These are phyloP conservation scores for Hypoxylon trugodes DNA, from an alignment of 495 filamentous ascomycete species.

Conservation along the genomic window DNA sequence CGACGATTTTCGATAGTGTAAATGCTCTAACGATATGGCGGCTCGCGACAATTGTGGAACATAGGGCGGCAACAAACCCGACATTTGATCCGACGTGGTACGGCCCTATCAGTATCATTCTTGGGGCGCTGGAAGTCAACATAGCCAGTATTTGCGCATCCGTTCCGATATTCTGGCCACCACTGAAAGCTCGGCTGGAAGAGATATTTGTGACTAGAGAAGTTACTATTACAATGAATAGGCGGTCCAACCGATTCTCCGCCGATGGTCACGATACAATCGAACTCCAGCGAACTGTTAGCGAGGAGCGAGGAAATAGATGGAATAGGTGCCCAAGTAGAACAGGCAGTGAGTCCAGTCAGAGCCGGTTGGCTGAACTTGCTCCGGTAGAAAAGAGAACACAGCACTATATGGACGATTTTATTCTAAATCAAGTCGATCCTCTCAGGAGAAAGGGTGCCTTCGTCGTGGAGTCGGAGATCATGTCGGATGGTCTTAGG, in stretches of 20 bases:
- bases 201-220: constrained; percentile 50
- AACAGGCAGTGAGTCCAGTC: constrained; percentile 32
- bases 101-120: constrained; percentile 38
- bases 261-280: constrained; percentile 21
- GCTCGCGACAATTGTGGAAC: constrained; percentile 41
- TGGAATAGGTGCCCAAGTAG: constrained; percentile 32
- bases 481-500: constrained; percentile 13
- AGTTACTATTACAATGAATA: constrained; percentile 29
- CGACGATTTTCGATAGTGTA: constrained; percentile 35
- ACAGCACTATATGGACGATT: constrained; percentile 35
- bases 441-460: constrained; percentile 21
- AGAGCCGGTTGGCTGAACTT: constrained; percentile 23
- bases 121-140: constrained; percentile 42
- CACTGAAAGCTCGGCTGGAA: constrained; percentile 29
- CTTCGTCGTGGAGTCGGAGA: constrained; percentile 29
- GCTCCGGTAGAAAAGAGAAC: constrained; percentile 16
- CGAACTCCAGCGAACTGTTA: constrained; percentile 20
- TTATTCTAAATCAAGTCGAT: constrained; percentile 29
- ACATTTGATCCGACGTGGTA: constrained; percentile 48
- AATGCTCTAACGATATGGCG: constrained; percentile 46
- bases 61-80: constrained; percentile 37
- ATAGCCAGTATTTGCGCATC: constrained; percentile 47
- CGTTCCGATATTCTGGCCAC: constrained; percentile 48
- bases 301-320: constrained; percentile 15
- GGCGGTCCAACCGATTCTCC: constrained; percentile 20